These are phyloP conservation scores for Bruguiera gymnorhiza DNA, from an alignment of 345 rosid genomes.

Conservation along the genomic window DNA sequence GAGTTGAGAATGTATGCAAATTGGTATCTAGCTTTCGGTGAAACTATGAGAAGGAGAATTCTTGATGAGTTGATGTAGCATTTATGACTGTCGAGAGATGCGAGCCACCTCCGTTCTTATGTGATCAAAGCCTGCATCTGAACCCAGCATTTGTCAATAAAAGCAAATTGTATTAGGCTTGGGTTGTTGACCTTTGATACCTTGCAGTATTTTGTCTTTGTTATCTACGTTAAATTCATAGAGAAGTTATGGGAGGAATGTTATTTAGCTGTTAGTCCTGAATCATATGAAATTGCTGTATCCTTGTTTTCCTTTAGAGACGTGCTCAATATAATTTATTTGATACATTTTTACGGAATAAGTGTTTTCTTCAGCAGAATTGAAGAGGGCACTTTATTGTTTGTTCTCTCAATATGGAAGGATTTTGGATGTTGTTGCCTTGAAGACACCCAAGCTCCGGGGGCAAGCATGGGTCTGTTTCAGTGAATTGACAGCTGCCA, in stretches of 20 bases:
- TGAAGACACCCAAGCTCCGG: constrained; percentile 92
- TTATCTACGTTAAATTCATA: background rate
- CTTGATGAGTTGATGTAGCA: too few species aligned
- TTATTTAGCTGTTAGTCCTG: background rate
- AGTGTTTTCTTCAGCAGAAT: constrained; percentile 44
- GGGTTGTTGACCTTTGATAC: too few species aligned
- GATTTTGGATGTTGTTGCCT: constrained; percentile 92
- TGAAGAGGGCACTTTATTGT: constrained; percentile 92
- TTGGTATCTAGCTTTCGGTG: too few species aligned
- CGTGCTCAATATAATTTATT: background rate
- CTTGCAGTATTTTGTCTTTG: background rate
- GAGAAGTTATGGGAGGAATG: background rate
- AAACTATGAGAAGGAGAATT: too few species aligned
- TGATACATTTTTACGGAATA: background rate
- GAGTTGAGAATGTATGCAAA: too few species aligned
- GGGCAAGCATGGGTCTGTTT: constrained; percentile 99
- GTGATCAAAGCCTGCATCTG: too few species aligned
- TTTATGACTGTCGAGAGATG: too few species aligned
- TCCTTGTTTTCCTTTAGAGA: background rate
- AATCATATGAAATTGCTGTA: background rate
- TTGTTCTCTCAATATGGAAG: constrained; percentile 96
- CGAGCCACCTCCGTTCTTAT: too few species aligned
- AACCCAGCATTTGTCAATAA: too few species aligned
- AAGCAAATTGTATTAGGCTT: too few species aligned
- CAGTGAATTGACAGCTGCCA: constrained; percentile 88